These are phyloP conservation scores for Gossypioides kirkii DNA, from an alignment of 345 rosid genomes.

Conservation along the genomic window DNA sequence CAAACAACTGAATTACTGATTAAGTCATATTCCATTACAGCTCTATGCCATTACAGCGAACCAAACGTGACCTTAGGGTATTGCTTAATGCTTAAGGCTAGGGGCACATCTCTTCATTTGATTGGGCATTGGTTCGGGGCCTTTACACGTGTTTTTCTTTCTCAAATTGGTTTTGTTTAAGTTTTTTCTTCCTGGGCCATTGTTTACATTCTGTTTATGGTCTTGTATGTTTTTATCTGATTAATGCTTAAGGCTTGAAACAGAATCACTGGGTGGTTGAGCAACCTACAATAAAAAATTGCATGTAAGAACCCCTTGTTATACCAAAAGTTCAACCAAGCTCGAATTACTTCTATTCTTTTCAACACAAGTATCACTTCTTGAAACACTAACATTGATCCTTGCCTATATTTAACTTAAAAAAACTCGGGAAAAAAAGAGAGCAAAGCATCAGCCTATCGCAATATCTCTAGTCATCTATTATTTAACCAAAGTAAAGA, in stretches of 20 bases:
- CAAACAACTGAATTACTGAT: no score
- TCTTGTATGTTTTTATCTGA: no score
- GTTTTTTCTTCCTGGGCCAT: no score
- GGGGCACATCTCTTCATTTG: no score
- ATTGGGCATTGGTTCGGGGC: no score
- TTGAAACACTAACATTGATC: not conserved
- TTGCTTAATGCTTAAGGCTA: no score
- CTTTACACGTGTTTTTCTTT: no score
- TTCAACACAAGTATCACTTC: not conserved
- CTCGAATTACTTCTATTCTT: not conserved
- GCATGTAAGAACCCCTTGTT: not conserved
- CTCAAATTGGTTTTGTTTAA: no score
- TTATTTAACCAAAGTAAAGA: not conserved
- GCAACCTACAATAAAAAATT: constrained; percentile 45
- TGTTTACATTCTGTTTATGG: no score
- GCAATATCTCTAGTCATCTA: not conserved
- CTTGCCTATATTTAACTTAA: not conserved
- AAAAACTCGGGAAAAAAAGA: not conserved
- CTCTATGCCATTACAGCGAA: no score
- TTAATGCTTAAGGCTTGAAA: constrained; percentile 85
- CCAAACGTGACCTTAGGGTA: no score
- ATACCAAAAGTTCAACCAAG: not conserved
- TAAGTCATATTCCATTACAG: no score
- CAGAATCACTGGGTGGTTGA: constrained; percentile 81
- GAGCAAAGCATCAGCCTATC: not conserved